Evolutionary conservation across 169 alveolate species (phyloP).

Genomic region (Eimeria zaria): DNA sequence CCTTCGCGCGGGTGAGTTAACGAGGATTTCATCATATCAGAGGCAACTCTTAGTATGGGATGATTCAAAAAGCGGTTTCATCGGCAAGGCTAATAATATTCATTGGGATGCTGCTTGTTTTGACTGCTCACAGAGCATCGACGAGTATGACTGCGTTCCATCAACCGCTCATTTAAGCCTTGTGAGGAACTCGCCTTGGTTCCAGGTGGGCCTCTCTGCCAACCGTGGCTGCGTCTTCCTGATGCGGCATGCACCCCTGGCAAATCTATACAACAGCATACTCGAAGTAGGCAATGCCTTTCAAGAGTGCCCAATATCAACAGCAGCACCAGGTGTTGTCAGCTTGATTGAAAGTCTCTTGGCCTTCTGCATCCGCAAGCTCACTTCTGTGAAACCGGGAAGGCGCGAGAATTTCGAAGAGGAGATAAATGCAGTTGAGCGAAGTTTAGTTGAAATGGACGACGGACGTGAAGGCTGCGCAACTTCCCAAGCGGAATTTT

Average conservation of each 20-base stretch:
- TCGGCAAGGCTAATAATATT: not conserved
- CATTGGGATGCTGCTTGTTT: not conserved
- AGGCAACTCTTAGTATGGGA: not conserved
- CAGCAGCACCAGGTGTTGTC: constrained; percentile 29
- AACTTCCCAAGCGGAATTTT: constrained; percentile 19
- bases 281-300: constrained; percentile 7
- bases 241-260: constrained; percentile 60
- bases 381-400: constrained; percentile 31
- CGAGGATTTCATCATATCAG: not conserved
- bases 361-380: constrained; percentile 44
- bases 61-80: not conserved
- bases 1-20: constrained; percentile 45
- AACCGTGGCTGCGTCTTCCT: constrained; percentile 36
- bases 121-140: constrained; percentile 46
- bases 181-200: constrained; percentile 40
- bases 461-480: not conserved
- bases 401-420: constrained; percentile 17
- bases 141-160: constrained; percentile 54
- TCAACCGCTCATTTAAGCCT: constrained; percentile 1
- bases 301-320: constrained; percentile 46
- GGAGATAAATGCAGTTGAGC: constrained; percentile 28
- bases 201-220: constrained; percentile 29
- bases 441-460: not conserved
- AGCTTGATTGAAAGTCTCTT: constrained; percentile 3
- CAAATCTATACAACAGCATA: constrained; percentile 63